A percentile compares a stretch with the other conserved stretches of the same genome.
Evolutionary conservation across 2,329 filamentous ascomycete genomes (phyloP).

Genomic region (Chrysosphaeria jannelii): DNA sequence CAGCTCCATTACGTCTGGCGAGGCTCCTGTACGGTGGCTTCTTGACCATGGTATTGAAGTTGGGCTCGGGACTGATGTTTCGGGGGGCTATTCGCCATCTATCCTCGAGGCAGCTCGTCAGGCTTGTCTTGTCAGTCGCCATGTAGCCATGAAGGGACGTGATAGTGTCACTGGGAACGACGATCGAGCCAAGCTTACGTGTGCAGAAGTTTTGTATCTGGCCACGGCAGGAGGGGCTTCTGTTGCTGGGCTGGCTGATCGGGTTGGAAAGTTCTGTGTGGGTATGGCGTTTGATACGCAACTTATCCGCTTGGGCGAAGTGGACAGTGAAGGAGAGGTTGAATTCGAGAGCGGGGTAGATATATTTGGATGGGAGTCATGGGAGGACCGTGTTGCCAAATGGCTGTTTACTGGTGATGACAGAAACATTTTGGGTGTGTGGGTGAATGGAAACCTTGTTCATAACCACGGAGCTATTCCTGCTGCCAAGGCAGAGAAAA

Average conservation of each 20-base stretch:
- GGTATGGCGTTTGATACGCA: slow-evolving; percentile 86
- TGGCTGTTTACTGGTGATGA: slow-evolving; percentile 91
- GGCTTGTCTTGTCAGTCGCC: slow-evolving; percentile 47
- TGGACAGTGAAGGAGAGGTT: slow-evolving; percentile 7
- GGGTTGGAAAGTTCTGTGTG: slow-evolving; percentile 52
- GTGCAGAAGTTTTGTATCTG: slow-evolving; percentile 64
- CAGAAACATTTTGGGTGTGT: slow-evolving; percentile 63
- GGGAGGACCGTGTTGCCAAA: slow-evolving; percentile 65
- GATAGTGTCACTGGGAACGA: not conserved
- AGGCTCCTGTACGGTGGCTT: slow-evolving; percentile 43
- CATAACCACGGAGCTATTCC: slow-evolving; percentile 17
- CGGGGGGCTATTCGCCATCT: slow-evolving; percentile 57
- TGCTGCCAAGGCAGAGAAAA: not conserved
- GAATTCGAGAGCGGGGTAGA: slow-evolving; percentile 32
- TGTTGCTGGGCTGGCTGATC: slow-evolving; percentile 42
- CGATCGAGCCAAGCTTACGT: slow-evolving; percentile 35
- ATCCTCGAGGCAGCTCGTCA: slow-evolving; percentile 63
- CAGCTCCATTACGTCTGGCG: slow-evolving; percentile 49
- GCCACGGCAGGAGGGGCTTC: slow-evolving; percentile 67
- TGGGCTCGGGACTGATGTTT: slow-evolving; percentile 74
- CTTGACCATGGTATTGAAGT: slow-evolving; percentile 47
- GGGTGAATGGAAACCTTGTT: slow-evolving; percentile 63
- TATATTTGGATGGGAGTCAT: slow-evolving; percentile 74
- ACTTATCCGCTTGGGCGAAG: slow-evolving; percentile 32
- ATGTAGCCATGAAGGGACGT: slow-evolving; percentile 25